Base-by-base conservation (phyloP, 2,329 filamentous ascomycete species). In the Phoma sp. region DNA sequence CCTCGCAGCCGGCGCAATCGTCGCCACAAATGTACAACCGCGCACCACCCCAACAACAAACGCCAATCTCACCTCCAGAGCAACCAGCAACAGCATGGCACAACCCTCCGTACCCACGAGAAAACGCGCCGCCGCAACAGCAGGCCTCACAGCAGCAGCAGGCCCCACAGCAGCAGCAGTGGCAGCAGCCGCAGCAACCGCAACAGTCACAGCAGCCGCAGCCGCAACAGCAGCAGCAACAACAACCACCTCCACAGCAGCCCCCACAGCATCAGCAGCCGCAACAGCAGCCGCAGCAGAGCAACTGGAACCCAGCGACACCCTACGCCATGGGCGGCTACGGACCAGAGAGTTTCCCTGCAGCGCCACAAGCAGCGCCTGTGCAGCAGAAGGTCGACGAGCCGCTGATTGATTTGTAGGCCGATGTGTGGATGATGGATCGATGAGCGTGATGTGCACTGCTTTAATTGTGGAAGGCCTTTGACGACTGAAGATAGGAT, bases 391-490 rank as follows among this genome's bases (percentile, higher is more conserved):
- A 82, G 63, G 82, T 79, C 1, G 90, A 94, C 75, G 91, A 94
- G 75, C 89, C 87, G 55, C 76, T 95, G 68, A 95, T 95, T 75
- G 91, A 95, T 74, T 80, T 94, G 58, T 93, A 75, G 52, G 32
- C 13, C 17, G 17, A 17, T 17, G 9, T 6, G 19, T 44, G 9
- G 3, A 21, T 10, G 17, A 9, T 22, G 19, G 36, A 13, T n/a
- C 2, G 10, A 15, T 6, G 4, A 2, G 36, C 7, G 36, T 31
- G 9, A 1, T 6, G 22, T 6, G 6, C 6, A 4, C 22, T 6
- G 22, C 22, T 24, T 24, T 6, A 24, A 6, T 6, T 4, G 29
- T 9, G 29, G 4, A 31, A 31, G 4, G 29, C 4, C 6, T 2
- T 4, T 24, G 22, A 24, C 2, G 22, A 24, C 22, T 6, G 22